A percentile compares a stretch with the other conserved stretches of the same genome.
Evolutionary conservation across 306 rosid genomes (phyloP).

Genomic region (Glycine tomentella): DNA sequence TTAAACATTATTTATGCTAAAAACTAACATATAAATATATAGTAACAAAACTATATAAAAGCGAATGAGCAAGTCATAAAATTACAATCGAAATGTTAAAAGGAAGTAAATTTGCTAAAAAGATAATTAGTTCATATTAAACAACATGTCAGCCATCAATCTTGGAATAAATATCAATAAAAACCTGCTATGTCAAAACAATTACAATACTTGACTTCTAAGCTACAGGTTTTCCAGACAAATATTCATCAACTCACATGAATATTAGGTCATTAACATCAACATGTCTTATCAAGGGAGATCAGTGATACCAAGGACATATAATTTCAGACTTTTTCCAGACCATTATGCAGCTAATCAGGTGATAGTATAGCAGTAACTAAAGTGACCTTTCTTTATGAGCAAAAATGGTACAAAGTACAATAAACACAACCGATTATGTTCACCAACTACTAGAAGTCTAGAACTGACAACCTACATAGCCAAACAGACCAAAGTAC

Average conservation of each 20-base stretch:
- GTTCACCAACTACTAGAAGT: constrained; percentile 17
- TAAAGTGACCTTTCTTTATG: not conserved
- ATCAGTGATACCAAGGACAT: not conserved
- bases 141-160: not conserved
- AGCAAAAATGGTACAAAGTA: not conserved
- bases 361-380: constrained; percentile 7
- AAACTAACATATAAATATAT: not conserved
- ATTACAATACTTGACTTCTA: not conserved
- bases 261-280: not conserved
- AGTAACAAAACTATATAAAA: constrained; percentile 1
- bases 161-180: not conserved
- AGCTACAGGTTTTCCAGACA: not conserved
- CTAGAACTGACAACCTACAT: not conserved
- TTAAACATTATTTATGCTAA: not conserved
- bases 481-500: constrained; percentile 9
- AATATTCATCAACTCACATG: not conserved
- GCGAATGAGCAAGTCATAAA: not conserved
- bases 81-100: not conserved
- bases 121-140: not conserved
- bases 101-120: not conserved
- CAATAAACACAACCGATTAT: not conserved
- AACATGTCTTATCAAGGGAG: not conserved
- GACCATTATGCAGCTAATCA: not conserved
- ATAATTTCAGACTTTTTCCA: constrained; percentile 1
- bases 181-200: not conserved